Conservation (phyloP, 306 rosid species). For the Lablab purpureus region DNA sequence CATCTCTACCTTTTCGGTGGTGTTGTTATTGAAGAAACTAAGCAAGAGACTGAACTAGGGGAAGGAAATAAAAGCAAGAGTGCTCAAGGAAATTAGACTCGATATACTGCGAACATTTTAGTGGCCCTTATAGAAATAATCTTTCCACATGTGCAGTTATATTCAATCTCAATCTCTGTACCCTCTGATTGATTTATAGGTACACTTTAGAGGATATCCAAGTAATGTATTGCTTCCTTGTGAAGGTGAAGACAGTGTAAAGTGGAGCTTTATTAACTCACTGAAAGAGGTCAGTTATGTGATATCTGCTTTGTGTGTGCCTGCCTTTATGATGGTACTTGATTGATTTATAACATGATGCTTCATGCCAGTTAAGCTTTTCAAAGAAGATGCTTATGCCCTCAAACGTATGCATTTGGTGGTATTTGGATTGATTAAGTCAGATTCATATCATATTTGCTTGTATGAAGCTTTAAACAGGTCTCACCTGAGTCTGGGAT, state of each 20-base stretch:
- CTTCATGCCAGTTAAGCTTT: neutral
- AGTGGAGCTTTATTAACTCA: slow-evolving; percentile 95
- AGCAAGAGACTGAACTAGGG: slow-evolving; percentile 29
- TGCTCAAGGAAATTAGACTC: slow-evolving; percentile 16
- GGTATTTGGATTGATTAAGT: too few relatives aligned
- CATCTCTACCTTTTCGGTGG: neutral
- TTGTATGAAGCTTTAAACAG: slow-evolving; percentile 15
- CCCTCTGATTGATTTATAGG: slow-evolving; percentile 57
- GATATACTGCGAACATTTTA: neutral
- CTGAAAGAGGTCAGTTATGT: slow-evolving; percentile 81
- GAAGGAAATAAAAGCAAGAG: neutral
- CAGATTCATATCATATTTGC: neutral
- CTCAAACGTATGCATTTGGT: neutral
- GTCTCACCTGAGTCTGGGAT: slow-evolving; percentile 12
- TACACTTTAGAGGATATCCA: slow-evolving; percentile 95
- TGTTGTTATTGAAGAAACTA: neutral
- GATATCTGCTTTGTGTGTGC: slow-evolving; percentile 2
- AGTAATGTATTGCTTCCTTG: slow-evolving; percentile 76
- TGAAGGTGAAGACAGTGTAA: slow-evolving; percentile 90
- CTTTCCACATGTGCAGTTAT: slow-evolving; percentile 5
- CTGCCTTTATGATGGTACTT: slow-evolving; percentile 19
- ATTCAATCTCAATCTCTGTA: slow-evolving; percentile 38
- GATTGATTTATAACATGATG: slow-evolving; percentile 25
- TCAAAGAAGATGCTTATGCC: neutral
- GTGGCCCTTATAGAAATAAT: slow-evolving; percentile 1